phyloP scores from a whole-genome alignment of 2,329 filamentous ascomycete species.

The Colletotrichum coccodes region DNA sequence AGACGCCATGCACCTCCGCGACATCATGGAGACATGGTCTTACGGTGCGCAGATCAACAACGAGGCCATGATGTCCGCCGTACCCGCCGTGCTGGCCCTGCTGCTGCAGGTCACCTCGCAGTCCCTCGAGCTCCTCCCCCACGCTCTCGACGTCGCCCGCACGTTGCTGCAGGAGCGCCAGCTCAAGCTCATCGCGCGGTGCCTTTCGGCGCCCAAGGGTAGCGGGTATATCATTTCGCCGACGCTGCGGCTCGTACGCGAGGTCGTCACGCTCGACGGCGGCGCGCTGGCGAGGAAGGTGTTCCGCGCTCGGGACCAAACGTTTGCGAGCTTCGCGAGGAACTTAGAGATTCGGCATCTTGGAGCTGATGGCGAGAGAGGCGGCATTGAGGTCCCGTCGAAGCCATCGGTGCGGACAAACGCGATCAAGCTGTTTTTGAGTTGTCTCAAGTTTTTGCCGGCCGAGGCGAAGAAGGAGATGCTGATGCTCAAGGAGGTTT shows the following conservation, averaged over 20 bases:
- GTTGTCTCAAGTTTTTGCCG: conserved; percentile 81
- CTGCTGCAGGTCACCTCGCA: conserved; percentile 82
- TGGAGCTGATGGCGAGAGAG: conserved; percentile 49
- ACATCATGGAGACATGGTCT: conserved; percentile 89
- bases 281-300: conserved; percentile 81
- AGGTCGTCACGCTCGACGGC: conserved; percentile 87
- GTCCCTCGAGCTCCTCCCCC: conserved; percentile 77
- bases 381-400: conserved; percentile 66
- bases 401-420: conserved; percentile 86
- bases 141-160: conserved; percentile 82
- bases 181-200: conserved; percentile 81
- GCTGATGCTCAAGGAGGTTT: conserved; percentile 80
- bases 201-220: conserved; percentile 80
- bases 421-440: conserved; percentile 82
- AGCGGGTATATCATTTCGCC: conserved; percentile 93
- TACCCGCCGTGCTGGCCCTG: conserved; percentile 83
- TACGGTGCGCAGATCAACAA: conserved; percentile 84
- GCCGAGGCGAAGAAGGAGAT: conserved; percentile 84
- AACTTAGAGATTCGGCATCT: conserved; percentile 79
- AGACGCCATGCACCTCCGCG: conserved; percentile 73
- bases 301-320: conserved; percentile 81
- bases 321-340: conserved; percentile 81
- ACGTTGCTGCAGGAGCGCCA: conserved; percentile 85
- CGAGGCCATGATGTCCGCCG: conserved; percentile 82
- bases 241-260: conserved; percentile 84